A percentile compares a stretch with the other conserved stretches of the same genome.
Conservation (phyloP, 2,329 filamentous ascomycete genomes). For the Aquanectria penicillioides region DNA sequence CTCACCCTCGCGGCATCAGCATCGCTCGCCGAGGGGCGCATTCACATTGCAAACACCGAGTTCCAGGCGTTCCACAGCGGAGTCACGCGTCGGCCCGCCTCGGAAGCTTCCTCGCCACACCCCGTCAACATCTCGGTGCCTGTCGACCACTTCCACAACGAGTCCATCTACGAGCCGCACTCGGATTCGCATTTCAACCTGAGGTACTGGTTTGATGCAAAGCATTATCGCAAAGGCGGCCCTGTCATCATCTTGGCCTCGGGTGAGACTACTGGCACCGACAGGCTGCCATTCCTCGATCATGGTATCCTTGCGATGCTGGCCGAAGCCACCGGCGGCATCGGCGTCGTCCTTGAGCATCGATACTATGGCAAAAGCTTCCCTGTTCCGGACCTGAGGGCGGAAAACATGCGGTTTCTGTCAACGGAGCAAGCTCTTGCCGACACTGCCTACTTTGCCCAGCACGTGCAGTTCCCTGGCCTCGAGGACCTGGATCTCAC, state of each 20-base stretch:
- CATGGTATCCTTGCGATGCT: conserved; percentile 81
- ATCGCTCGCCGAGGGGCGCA: not conserved
- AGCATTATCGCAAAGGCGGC: conserved; percentile 79
- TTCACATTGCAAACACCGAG: conserved; percentile 7
- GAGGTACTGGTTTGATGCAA: conserved; percentile 85
- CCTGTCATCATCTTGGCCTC: conserved; percentile 81
- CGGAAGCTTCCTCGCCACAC: not conserved
- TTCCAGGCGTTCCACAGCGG: not conserved
- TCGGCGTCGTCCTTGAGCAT: conserved; percentile 86
- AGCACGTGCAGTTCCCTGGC: conserved; percentile 76
- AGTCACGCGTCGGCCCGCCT: conserved; percentile 11
- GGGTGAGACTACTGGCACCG: conserved; percentile 74
- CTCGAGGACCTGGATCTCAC: conserved; percentile 74
- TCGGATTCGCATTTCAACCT: conserved; percentile 73
- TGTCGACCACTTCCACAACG: conserved; percentile 87
- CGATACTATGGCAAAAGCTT: conserved; percentile 86
- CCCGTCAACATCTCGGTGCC: conserved; percentile 55
- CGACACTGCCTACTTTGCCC: conserved; percentile 83
- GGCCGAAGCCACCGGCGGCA: conserved; percentile 74
- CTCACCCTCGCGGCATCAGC: conserved; percentile 1
- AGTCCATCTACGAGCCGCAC: conserved; percentile 81
- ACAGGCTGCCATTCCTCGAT: conserved; percentile 74
- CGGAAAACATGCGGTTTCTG: conserved; percentile 80
- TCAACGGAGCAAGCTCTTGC: conserved; percentile 85
- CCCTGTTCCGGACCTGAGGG: conserved; percentile 72